Evolutionary conservation across 2,329 filamentous ascomycete genomes (phyloP).

Genomic region (Botrytis aclada): DNA sequence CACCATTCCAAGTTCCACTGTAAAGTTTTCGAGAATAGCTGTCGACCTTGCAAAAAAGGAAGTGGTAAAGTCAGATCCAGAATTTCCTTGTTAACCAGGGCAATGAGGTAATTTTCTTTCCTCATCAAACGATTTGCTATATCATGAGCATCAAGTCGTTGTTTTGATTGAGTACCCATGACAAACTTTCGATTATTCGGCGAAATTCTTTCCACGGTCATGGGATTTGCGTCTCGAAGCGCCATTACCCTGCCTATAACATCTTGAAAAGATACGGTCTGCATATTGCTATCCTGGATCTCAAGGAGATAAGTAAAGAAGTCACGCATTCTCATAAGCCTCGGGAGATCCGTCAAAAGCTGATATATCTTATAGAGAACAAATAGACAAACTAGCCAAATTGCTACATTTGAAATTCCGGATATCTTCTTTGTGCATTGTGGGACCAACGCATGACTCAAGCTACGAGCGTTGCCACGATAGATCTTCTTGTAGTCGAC

Average conservation of each 20-base stretch:
- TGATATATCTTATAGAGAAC: constrained; percentile 60
- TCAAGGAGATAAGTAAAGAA: constrained; percentile 68
- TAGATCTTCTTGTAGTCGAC: constrained; percentile 62
- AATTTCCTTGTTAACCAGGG: constrained; percentile 95
- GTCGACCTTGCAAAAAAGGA: constrained; percentile 74
- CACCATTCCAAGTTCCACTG: constrained; percentile 91
- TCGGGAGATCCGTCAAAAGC: constrained; percentile 55
- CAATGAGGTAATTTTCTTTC: constrained; percentile 94
- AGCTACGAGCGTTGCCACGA: constrained; percentile 43
- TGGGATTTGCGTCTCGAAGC: constrained; percentile 65
- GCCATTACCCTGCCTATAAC: constrained; percentile 68
- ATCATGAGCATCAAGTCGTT: constrained; percentile 91
- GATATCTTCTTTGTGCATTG: constrained; percentile 51
- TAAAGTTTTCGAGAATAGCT: constrained; percentile 83
- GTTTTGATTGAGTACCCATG: constrained; percentile 78
- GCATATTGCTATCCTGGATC: constrained; percentile 66
- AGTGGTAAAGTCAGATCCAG: constrained; percentile 82
- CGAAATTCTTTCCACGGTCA: constrained; percentile 61
- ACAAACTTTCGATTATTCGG: constrained; percentile 54
- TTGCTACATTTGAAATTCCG: constrained; percentile 40
- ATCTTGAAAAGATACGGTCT: constrained; percentile 72
- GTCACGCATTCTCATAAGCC: constrained; percentile 62
- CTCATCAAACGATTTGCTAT: constrained; percentile 97
- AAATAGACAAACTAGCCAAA: constrained; percentile 63
- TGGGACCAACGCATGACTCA: constrained; percentile 53